Conservation (phyloP, 306 rosid species). For the Biancaea sappan region DNA sequence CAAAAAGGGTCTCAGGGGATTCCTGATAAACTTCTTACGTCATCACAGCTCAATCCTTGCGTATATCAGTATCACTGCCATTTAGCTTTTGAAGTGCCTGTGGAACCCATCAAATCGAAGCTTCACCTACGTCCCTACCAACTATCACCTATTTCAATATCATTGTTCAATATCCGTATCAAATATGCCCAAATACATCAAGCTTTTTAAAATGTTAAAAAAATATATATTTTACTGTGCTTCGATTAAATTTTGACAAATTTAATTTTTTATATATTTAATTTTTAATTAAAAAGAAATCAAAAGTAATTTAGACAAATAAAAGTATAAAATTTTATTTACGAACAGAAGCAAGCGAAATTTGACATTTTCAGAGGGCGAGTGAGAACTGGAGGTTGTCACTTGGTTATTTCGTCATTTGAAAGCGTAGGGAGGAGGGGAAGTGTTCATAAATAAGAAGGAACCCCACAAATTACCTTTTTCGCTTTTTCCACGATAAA, state of each 20-base stretch:
- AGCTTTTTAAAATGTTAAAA: no score
- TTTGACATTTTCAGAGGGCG: constrained; percentile 11
- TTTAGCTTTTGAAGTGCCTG: not conserved
- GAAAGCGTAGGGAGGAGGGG: not conserved
- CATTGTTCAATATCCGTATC: no score
- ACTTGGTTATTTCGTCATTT: not conserved
- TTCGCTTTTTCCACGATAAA: not conserved
- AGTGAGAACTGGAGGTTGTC: not conserved
- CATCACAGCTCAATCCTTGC: not conserved
- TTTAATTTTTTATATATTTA: no score
- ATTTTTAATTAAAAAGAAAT: no score
- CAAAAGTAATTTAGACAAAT: no score
- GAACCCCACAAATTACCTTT: not conserved
- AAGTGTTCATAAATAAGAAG: not conserved
- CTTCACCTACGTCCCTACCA: not conserved
- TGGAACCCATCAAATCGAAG: not conserved
- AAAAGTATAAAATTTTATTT: no score
- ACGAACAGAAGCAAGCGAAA: no score
- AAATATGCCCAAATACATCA: no score
- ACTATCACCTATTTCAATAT: no score
- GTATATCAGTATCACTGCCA: not conserved
- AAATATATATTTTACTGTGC: no score
- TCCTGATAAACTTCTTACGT: not conserved
- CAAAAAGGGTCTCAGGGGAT: no score
- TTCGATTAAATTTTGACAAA: no score